Conservation (phyloP, 345 rosid species). For the Acer campestre region DNA sequence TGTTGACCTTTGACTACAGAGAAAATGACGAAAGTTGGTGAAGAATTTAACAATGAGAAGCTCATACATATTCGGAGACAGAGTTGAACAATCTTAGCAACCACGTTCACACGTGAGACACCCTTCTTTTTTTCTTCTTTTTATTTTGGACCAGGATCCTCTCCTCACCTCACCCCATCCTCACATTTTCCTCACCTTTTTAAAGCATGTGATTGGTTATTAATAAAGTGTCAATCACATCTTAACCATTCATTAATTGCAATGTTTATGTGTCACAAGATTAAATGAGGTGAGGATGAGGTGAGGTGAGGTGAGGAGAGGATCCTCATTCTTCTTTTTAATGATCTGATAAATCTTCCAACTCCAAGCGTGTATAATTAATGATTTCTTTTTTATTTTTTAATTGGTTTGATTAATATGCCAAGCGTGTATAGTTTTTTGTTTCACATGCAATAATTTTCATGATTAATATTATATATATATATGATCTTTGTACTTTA, state of each 20-base stretch:
- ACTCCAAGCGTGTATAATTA: not conserved
- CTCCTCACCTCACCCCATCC: too few species aligned
- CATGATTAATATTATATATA: too few species aligned
- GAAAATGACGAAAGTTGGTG: not conserved
- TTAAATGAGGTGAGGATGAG: too few species aligned
- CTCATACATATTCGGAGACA: not conserved
- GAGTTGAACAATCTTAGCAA: not conserved
- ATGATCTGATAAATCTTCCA: not conserved
- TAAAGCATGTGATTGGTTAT: too few species aligned
- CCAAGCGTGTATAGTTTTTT: not conserved
- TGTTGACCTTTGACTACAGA: slow-evolving; percentile 4
- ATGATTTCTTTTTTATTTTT: not conserved
- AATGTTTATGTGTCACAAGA: too few species aligned
- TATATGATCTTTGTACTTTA: not conserved
- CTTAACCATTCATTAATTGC: too few species aligned
- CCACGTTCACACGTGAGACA: slow-evolving; percentile 18
- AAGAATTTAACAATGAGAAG: slow-evolving; percentile 17
- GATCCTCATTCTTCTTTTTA: too few species aligned
- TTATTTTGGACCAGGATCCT: too few species aligned
- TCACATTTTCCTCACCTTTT: too few species aligned
- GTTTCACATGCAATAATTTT: not conserved
- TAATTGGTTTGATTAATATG: not conserved
- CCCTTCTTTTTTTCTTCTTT: too few species aligned
- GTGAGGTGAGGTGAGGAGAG: too few species aligned
- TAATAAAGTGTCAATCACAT: too few species aligned